These are phyloP conservation scores for Globisporangium perplexum DNA, from an alignment of 352 stramenopile genomes.

Conservation along the genomic window DNA sequence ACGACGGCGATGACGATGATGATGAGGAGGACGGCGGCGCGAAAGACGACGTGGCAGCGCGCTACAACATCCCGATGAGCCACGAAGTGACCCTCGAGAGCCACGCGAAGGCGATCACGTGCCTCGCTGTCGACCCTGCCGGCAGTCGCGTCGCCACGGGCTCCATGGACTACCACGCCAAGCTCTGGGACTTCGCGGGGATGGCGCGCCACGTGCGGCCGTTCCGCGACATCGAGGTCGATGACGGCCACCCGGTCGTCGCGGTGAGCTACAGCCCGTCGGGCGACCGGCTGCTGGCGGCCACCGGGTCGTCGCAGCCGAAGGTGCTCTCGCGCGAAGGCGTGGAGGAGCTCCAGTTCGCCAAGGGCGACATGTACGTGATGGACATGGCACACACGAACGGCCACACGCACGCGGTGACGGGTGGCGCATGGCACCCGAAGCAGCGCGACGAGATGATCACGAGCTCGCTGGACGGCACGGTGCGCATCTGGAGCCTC, in stretches of 20 bases:
- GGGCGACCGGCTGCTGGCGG: constrained; percentile 63
- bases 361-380: constrained; percentile 84
- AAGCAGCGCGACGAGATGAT: constrained; percentile 66
- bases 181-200: constrained; percentile 85
- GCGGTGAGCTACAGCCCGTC: constrained; percentile 78
- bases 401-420: constrained; percentile 74
- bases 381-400: constrained; percentile 83
- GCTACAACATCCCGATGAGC: constrained; percentile 69
- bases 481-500: constrained; percentile 70
- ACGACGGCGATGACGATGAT: constrained; percentile 17
- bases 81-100: constrained; percentile 58
- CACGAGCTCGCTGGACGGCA: constrained; percentile 76
- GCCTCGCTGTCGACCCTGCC: constrained; percentile 62
- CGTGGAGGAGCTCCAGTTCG: constrained; percentile 73
- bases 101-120: constrained; percentile 56
- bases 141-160: constrained; percentile 68
- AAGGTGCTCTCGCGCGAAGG: constrained; percentile 77
- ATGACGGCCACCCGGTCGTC: constrained; percentile 74
- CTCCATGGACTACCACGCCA: constrained; percentile 81
- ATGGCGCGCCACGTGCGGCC: constrained; percentile 78
- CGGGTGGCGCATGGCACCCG: constrained; percentile 67
- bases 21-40: constrained; percentile 30
- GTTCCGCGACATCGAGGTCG: constrained; percentile 75
- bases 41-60: constrained; percentile 45
- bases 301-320: constrained; percentile 65